Percentiles rank a stretch among this genome's conserved stretches.
Conservation (phyloP, 1,284 basidiomycete species). For the Rhizopogon hawkerae region DNA sequence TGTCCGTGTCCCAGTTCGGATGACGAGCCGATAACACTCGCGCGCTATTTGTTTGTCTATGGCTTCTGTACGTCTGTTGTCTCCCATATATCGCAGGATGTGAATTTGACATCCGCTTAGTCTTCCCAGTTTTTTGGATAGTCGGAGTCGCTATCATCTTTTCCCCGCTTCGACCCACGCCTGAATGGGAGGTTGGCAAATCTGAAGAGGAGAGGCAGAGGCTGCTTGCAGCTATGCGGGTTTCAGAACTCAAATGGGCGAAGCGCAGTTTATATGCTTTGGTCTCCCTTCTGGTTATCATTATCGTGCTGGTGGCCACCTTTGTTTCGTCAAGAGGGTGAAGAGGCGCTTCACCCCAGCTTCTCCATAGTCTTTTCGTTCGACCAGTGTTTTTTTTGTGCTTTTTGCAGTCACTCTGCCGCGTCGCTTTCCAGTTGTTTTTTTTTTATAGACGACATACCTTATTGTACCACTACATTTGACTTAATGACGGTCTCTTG, state of each 20-base stretch:
- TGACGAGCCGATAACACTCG: slow-evolving; percentile 21
- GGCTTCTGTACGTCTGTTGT: slow-evolving; percentile 22
- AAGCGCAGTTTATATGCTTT: slow-evolving; percentile 32
- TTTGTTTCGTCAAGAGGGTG: slow-evolving; percentile 15
- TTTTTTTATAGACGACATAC: neutral
- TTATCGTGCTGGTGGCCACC: slow-evolving; percentile 15
- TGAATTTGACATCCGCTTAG: slow-evolving; percentile 13
- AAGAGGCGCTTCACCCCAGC: slow-evolving; percentile 6
- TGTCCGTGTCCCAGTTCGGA: slow-evolving; percentile 3
- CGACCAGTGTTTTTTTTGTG: neutral
- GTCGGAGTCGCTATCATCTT: slow-evolving; percentile 32
- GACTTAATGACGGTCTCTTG: neutral
- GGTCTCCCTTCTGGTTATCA: slow-evolving; percentile 18
- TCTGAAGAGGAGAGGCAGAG: slow-evolving; percentile 29
- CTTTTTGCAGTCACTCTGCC: neutral
- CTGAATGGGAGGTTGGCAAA: slow-evolving; percentile 32
- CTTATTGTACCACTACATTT: neutral
- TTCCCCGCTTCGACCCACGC: slow-evolving; percentile 29
- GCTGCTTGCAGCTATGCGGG: slow-evolving; percentile 30
- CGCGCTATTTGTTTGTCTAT: slow-evolving; percentile 26
- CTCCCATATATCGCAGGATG: neutral
- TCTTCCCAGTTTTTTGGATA: slow-evolving; percentile 38
- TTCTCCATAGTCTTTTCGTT: neutral
- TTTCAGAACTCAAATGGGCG: slow-evolving; percentile 34
- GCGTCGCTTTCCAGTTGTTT: neutral